Evolutionary conservation across 306 rosid species (phyloP), one percentile per base, ranked within the genome.

Genomic region (Boehmeria nivea): DNA sequence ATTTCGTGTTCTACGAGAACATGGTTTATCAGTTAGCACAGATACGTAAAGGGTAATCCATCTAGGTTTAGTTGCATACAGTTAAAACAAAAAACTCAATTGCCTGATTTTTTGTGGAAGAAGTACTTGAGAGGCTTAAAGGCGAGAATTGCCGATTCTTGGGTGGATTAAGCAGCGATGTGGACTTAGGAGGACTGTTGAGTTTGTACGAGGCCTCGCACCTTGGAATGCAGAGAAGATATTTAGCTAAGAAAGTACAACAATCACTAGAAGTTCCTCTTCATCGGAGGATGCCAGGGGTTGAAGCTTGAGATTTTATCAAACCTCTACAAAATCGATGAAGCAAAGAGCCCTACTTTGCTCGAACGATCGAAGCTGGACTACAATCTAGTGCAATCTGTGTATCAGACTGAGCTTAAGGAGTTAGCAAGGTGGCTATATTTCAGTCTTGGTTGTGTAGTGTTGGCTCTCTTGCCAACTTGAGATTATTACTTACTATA

Each of bases 121-220:
- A 63, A 8, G 53, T 68, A 34, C 57, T 51, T 8, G 56, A 51
- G 49, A 21, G 21, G 56, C 62, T 63, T 16, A 45, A 19, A 38
- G 34, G 54, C 25, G 6, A 18, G 23, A 37, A 52, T 4, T 74
- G 64, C 9, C 21, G 55, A 16, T 73, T 73, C 44, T 34, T 26
- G 13, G 49, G 57, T 9, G 16, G 43, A 51, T 28, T 73, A 24
- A 68, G 67, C 48, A 22, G 20, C 15, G 67, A 60, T 12, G 17
- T 8, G 6, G 71, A 58, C 8, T 8, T 38, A 19, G 58, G 62
- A 16, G 74, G 67, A 20, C 40, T 67, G 31, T 17, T 57, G 71
- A 58, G 67, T 53, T 58, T 73, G 59, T 73, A 51, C 26, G 74
- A 73, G 43, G 71, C 74, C 17, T 57, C 78, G 3, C 54, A 68